Base-by-base conservation (phyloP, 345 rosid species). In the Bruguiera gymnorhiza region DNA sequence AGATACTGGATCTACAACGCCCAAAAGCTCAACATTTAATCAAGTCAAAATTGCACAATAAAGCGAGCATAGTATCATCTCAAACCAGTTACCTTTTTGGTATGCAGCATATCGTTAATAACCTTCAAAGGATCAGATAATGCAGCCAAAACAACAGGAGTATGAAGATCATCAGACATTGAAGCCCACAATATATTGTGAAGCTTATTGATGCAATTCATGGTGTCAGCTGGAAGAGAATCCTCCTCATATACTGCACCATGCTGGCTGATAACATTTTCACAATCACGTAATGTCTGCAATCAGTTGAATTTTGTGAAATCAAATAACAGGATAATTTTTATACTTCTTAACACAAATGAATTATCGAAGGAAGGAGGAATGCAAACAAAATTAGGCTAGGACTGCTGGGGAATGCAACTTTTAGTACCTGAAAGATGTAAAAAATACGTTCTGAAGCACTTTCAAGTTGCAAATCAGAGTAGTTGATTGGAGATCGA, bases 361-460 rank as follows among this genome's bases (percentile, higher is more conserved):
- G 18, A 10, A 56, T 6, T 10, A 15, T 11, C 30, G 10, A 56
- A 27, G 16, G 16, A 24, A 24, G 60, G 60, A 11, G 0, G 19
- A 11, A 43, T 43, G 19, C 50, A 43, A 56, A 4, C 19, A 15
- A 3, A 24, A 23, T 24, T 21, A 21, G 19, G 31, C 13, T 1
- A 11, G 31, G 50, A 43, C 50, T 43, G 50, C 60, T 24, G 11
- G 66, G 29, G 62, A 15, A 34, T 61, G 5, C 21, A 46, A 36
- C 16, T 31, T 56, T 43, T 24, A 13, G 53, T 79, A 93, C 98
- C 96, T 93, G 98, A 83, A 84, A 90, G 21, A 94, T 87, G 84
- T 95, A 95, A 81, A 85, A 95, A 58, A 87, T 75, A 70, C 99
- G 96, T 51, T 95, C 99, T 1, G 97, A 95, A 81, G 99, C 97